Conservation (phyloP, 345 rosid genomes). For the Eucalyptus viminalis region DNA sequence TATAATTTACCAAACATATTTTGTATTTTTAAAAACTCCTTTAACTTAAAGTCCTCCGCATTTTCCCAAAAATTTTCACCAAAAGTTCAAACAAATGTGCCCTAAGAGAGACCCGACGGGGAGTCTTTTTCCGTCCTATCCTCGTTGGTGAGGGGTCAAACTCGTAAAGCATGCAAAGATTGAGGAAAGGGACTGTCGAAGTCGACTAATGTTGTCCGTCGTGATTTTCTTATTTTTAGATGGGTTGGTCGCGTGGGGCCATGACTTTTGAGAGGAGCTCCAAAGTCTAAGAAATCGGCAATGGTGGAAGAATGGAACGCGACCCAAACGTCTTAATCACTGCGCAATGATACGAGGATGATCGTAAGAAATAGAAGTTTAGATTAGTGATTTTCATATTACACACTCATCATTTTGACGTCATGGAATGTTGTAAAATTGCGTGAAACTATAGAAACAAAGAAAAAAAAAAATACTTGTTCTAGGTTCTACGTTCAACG, state of each 20-base stretch:
- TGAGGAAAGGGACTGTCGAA: neutral
- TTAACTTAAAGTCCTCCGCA: no score
- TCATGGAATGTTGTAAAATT: no score
- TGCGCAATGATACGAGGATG: neutral
- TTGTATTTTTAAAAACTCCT: no score
- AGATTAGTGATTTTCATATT: no score
- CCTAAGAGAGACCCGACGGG: no score
- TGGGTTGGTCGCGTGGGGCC: neutral
- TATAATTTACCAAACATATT: no score
- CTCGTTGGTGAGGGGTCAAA: neutral
- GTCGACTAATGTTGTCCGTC: neutral
- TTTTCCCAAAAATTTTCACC: rapidly evolving
- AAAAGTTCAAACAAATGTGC: rapidly evolving
- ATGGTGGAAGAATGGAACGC: neutral
- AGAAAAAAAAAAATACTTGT: no score
- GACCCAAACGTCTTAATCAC: neutral
- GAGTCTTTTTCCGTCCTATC: neutral
- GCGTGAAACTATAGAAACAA: no score
- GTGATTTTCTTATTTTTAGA: neutral
- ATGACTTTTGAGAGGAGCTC: neutral
- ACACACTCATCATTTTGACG: no score
- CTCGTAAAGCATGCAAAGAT: neutral
- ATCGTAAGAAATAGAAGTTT: neutral
- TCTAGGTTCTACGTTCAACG: no score
- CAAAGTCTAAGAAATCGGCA: neutral